A percentile compares a stretch with the other conserved stretches of the same genome.
Evolutionary conservation across 2,329 filamentous ascomycete genomes (phyloP).

Genomic region (Geoglossum cookeanum): DNA sequence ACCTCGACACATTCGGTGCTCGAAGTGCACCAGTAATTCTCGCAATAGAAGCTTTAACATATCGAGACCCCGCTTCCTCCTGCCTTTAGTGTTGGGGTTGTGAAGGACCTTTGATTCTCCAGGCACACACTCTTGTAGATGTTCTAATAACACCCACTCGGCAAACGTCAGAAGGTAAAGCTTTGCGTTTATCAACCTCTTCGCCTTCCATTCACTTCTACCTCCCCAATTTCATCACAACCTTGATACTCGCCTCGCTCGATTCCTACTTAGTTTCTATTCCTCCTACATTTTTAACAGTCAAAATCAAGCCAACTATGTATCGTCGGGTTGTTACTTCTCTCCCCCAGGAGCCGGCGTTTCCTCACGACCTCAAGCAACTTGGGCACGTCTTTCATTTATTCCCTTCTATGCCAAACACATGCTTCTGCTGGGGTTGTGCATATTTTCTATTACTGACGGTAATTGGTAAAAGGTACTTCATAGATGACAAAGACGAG

Average conservation of each 20-base stretch:
- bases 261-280: background rate
- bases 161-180: background rate
- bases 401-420: background rate
- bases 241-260: background rate
- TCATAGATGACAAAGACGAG: conserved; percentile 56
- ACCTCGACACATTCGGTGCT: background rate
- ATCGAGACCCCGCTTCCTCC: background rate
- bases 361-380: conserved; percentile 42
- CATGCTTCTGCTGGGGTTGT: background rate
- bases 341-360: conserved; percentile 52
- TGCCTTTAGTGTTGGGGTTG: background rate
- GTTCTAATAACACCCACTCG: background rate
- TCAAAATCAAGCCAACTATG: conserved; percentile 30
- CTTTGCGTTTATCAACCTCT: background rate
- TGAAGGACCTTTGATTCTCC: background rate
- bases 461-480: conserved; percentile 38
- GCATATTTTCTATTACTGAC: background rate
- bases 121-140: no score
- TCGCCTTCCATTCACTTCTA: background rate
- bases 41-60: background rate
- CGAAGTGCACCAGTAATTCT: background rate
- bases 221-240: background rate
- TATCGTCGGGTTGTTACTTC: conserved; percentile 51
- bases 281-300: no score
- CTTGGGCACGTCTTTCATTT: conserved; percentile 42